Percentiles rank a stretch among this genome's conserved stretches.
Conservation (phyloP, 495 filamentous ascomycete genomes). For the Penicillium desertorum region DNA sequence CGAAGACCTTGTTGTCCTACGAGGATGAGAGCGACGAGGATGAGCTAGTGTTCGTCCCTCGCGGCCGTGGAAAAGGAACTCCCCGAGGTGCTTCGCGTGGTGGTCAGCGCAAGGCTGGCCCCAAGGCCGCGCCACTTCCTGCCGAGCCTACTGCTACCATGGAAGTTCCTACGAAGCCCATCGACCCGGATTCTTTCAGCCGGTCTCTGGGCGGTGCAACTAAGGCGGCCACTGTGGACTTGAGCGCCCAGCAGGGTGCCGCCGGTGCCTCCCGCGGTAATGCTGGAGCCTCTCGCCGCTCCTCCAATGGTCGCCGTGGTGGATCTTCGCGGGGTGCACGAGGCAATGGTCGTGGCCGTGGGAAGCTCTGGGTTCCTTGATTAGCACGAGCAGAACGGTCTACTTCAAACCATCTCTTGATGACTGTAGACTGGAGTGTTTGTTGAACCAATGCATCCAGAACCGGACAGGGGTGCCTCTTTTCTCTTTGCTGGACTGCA, state of each 20-base stretch:
- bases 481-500: slow-evolving; percentile 23
- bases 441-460: slow-evolving; percentile 24
- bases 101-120: slow-evolving; percentile 29
- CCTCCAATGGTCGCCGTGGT: slow-evolving; percentile 35
- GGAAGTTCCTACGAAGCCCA: slow-evolving; percentile 51
- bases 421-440: slow-evolving; percentile 24
- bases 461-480: slow-evolving; percentile 25
- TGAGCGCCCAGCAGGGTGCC: slow-evolving; percentile 39
- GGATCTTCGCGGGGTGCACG: slow-evolving; percentile 33
- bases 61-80: slow-evolving; percentile 43
- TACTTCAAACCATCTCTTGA: slow-evolving; percentile 22
- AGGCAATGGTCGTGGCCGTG: slow-evolving; percentile 45
- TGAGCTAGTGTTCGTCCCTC: slow-evolving; percentile 56
- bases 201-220: slow-evolving; percentile 37
- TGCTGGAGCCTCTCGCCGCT: slow-evolving; percentile 39
- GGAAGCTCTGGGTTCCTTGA: slow-evolving; percentile 59
- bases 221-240: slow-evolving; percentile 38
- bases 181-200: slow-evolving; percentile 57
- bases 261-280: slow-evolving; percentile 32
- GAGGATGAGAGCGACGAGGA: slow-evolving; percentile 59
- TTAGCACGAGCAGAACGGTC: slow-evolving; percentile 17
- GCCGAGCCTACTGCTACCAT: slow-evolving; percentile 31
- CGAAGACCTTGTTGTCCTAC: slow-evolving; percentile 45
- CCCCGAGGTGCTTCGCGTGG: slow-evolving; percentile 31
- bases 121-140: slow-evolving; percentile 17